Evolutionary conservation across 176 grass and related monocot species (phyloP).

Genomic region (Raddia distichophylla): DNA sequence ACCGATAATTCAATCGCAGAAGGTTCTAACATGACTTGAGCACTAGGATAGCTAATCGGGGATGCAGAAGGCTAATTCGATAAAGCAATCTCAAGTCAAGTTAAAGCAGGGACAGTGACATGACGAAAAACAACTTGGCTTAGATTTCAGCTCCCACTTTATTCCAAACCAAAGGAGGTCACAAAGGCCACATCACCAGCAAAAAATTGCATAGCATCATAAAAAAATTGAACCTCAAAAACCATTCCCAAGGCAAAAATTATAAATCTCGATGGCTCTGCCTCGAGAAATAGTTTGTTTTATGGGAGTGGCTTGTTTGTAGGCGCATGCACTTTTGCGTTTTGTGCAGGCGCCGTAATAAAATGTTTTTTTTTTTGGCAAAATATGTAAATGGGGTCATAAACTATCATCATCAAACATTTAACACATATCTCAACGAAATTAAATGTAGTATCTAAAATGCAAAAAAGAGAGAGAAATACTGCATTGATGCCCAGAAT

Average conservation of each 20-base stretch:
- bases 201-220: not conserved
- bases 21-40: constrained; percentile 12
- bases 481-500: not conserved
- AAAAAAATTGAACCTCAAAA: not conserved
- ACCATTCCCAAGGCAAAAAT: not conserved
- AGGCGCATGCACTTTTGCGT: no score
- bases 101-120: constrained; percentile 34
- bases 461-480: not conserved
- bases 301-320: no score
- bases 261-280: not conserved
- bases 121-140: not conserved
- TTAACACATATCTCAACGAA: not conserved
- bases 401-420: not conserved
- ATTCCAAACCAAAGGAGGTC: constrained; percentile 27
- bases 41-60: no score
- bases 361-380: not conserved
- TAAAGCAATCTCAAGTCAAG: constrained; percentile 13
- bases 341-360: no score
- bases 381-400: not conserved
- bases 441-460: not conserved
- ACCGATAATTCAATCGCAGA: constrained; percentile 19
- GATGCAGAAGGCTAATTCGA: constrained; percentile 22
- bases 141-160: constrained; percentile 24
- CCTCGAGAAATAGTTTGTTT: not conserved
- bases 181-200: constrained; percentile 24